A percentile compares a stretch with the other conserved stretches of the same genome.
These are phyloP conservation scores for Erodium maritimum DNA, from an alignment of 345 rosid species.

Conservation along the genomic window DNA sequence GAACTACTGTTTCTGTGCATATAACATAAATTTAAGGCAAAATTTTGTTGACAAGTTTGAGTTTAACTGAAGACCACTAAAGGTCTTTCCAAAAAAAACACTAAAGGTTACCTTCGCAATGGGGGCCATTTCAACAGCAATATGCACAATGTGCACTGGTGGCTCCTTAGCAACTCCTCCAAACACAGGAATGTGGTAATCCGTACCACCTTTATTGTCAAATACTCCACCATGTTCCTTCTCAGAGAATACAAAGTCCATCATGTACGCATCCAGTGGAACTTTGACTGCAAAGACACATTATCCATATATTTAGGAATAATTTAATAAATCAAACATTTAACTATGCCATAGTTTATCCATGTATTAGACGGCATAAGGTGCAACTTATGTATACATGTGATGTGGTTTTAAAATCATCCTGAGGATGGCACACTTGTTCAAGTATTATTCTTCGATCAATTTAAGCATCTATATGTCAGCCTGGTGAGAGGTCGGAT, in stretches of 20 bases:
- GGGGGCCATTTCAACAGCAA: conserved; percentile 97
- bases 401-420: too few species aligned
- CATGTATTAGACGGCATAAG: not conserved
- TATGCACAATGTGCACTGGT: conserved; percentile 82
- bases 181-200: conserved; percentile 72
- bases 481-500: too few species aligned
- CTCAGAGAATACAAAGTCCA: conserved; percentile 98
- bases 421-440: too few species aligned
- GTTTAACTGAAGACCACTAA: not conserved
- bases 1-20: not conserved
- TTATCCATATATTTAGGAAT: conserved; percentile 4
- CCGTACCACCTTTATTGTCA: conserved; percentile 67
- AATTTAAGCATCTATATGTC: not conserved
- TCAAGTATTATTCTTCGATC: too few species aligned
- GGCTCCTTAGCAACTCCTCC: conserved; percentile 75
- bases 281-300: conserved; percentile 57
- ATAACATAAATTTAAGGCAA: not conserved
- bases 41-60: not conserved
- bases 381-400: not conserved
- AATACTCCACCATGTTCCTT: conserved; percentile 70
- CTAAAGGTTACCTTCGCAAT: conserved; percentile 60
- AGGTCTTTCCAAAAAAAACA: too few species aligned
- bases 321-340: not conserved
- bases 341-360: not conserved
- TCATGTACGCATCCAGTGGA: conserved; percentile 85